phyloP scores from a whole-genome alignment of 352 stramenopile species.

The Stramenopiles sp. region DNA sequence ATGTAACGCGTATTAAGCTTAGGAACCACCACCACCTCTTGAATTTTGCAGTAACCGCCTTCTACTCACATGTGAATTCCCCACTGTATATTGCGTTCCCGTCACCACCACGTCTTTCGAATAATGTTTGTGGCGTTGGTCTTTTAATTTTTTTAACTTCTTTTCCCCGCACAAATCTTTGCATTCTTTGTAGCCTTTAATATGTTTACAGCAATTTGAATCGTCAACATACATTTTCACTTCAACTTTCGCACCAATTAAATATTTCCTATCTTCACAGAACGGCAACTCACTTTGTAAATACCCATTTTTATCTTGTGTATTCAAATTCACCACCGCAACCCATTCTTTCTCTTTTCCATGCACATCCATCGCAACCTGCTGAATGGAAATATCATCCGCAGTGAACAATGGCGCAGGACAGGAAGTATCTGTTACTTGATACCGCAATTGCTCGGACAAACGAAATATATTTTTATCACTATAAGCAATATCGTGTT shows the following conservation, averaged over 20 bases:
- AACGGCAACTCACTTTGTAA: conserved; percentile 1
- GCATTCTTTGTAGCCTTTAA: too few relatives aligned
- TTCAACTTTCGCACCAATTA: too few relatives aligned
- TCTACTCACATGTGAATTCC: neutral
- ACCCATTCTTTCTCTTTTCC: neutral
- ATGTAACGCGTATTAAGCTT: too few relatives aligned
- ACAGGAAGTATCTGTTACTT: neutral
- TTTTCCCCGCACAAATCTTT: neutral
- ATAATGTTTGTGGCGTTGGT: neutral
- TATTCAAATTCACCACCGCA: conserved; percentile 4
- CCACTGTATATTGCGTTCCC: neutral
- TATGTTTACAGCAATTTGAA: too few relatives aligned
- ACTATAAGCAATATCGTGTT: neutral
- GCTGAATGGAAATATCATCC: conserved; percentile 7
- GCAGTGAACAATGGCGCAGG: neutral
- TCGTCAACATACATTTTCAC: too few relatives aligned
- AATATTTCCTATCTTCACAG: too few relatives aligned
- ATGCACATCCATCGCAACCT: neutral
- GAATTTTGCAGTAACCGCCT: neutral
- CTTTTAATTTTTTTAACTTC: neutral
- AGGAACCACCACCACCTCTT: neutral
- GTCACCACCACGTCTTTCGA: neutral
- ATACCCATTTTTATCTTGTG: neutral
- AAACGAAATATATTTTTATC: neutral
- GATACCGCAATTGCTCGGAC: neutral